Percentiles rank a stretch among this genome's conserved stretches.
Conservation (phyloP, 73 alveolate genomes). For the Paramecium biaurelia region DNA sequence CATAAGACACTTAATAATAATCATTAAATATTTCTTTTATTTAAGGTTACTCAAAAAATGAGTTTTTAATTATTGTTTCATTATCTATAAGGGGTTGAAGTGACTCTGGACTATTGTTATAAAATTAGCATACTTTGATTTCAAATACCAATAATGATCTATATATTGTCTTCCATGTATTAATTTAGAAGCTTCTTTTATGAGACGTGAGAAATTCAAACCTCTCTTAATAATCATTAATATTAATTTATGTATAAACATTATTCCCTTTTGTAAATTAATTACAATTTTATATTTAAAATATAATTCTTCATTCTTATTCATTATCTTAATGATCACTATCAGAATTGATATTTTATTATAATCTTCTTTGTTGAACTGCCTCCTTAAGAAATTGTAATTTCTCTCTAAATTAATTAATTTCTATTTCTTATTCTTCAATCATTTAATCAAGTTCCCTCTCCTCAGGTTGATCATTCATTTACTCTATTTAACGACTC, state of each 20-base stretch:
- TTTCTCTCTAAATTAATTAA: slow-evolving; percentile 21
- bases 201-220: neutral
- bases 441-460: slow-evolving; percentile 35
- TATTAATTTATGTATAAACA: neutral
- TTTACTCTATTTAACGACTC: neutral
- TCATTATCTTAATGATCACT: neutral
- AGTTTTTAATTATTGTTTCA: neutral
- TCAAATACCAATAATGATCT: slow-evolving; percentile 32
- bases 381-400: neutral
- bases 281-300: neutral
- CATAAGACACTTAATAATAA: slow-evolving; percentile 18
- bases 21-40: slow-evolving; percentile 15
- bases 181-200: slow-evolving; percentile 5
- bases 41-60: neutral
- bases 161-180: neutral
- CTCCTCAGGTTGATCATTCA: slow-evolving; percentile 16
- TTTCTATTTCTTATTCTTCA: slow-evolving; percentile 43
- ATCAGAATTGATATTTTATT: neutral
- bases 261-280: neutral
- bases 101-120: neutral
- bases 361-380: neutral
- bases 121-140: neutral
- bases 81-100: neutral
- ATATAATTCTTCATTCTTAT: neutral
- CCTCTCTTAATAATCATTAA: neutral